Percentiles rank a stretch among this genome's conserved stretches.
phyloP scores from a whole-genome alignment of 495 filamentous ascomycete species.

The Penicillium canescens region DNA sequence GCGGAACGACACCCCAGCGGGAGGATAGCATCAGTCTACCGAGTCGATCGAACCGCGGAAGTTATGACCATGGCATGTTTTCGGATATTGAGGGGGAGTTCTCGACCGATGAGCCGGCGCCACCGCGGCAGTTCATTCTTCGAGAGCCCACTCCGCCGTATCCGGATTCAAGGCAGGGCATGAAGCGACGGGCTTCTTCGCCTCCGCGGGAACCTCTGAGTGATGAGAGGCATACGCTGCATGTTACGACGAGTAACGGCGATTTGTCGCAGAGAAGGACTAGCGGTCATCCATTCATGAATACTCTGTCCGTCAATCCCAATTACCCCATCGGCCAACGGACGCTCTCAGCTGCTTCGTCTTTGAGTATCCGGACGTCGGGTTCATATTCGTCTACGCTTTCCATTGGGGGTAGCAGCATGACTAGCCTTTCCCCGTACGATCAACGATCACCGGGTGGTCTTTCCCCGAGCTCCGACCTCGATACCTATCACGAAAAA shows the following conservation, averaged over 20 bases:
- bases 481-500: conserved; percentile 46
- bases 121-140: conserved; percentile 59
- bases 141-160: conserved; percentile 55
- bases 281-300: conserved; percentile 55
- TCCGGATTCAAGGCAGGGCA: conserved; percentile 53
- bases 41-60: conserved; percentile 55
- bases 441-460: conserved; percentile 73
- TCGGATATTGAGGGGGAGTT: conserved; percentile 66
- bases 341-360: conserved; percentile 74
- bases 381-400: conserved; percentile 74
- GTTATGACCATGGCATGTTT: conserved; percentile 63
- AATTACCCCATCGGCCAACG: conserved; percentile 61
- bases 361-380: conserved; percentile 63
- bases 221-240: conserved; percentile 63
- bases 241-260: conserved; percentile 55
- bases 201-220: conserved; percentile 72
- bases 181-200: conserved; percentile 80
- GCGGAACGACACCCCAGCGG: conserved; percentile 47
- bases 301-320: conserved; percentile 56
- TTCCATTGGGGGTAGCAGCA: conserved; percentile 68
- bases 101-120: conserved; percentile 63
- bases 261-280: conserved; percentile 70
- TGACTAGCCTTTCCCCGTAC: conserved; percentile 70
- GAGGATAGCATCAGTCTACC: conserved; percentile 48
- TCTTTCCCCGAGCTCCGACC: conserved; percentile 64